Base-by-base conservation (phyloP, 305 asterid genomes). In the Solanum aculeatissimum region DNA sequence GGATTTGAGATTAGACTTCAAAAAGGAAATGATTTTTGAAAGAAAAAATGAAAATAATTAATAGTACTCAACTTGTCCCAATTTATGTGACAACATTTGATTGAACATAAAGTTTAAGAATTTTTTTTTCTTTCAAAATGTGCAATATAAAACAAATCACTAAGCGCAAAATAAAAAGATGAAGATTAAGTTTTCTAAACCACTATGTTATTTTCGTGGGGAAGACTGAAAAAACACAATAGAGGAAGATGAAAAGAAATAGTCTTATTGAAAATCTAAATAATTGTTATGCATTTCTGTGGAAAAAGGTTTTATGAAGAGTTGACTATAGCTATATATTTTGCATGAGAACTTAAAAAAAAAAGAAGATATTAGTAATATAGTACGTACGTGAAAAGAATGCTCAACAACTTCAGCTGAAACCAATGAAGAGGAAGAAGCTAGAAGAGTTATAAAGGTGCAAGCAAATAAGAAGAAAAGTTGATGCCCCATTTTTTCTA, bases 371-470 rank as follows among this genome's bases (percentile, higher is more conserved):
- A 65, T 14, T 65, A 14, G 40, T 65, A 32, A 32, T 8, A 35
- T 32, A 16, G 1, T 71, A 47, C 57, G 14, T 38, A 83, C 85
- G 47, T 71, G 60, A 71, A 83, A 83, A 57, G 85, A 69, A 54
- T 83, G 82, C 72, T 83, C 85, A 29, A 83, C 82, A 70, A 83
- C 82, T 21, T 70, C 60, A 11, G 85, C 85, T 10, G 85, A 83
- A 23, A 78, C 81, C 13, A 68, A 29, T 25, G 57, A 81, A 43
- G 55, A 81, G 71, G 40, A 81, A 81, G 60, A 81, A 54, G 35
- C 84, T 7, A 58, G 10, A 27, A 81, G 18, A 81, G 40, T 27
- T 40, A 66, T 40, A 4, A 60, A 6, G 57, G 45, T 63, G 43
- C 54, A 38, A 32, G 54, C 51, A 32, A 80, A 54, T 35, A 79